Base-by-base conservation (phyloP, 2,329 filamentous ascomycete species). In the Aspergillus sp. region DNA sequence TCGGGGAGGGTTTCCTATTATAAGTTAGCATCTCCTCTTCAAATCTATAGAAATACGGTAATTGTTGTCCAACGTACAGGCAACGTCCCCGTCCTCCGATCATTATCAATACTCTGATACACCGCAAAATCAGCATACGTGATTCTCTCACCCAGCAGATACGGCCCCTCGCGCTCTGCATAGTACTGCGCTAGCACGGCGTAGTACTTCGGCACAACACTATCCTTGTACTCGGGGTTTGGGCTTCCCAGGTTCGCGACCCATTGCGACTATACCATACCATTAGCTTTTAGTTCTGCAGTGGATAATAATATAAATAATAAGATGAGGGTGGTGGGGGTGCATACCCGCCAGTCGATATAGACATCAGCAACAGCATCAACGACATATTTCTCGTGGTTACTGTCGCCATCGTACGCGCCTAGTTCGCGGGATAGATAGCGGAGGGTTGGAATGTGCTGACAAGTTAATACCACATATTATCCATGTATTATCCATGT, bases 101-200 rank as follows among this genome's bases (percentile, higher is more conserved):
- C 51, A 19, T 53, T 53, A 46, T 53, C 51, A 39, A 53, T 46
- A 3, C 27, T 27, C 51, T 53, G 51, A 19, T 46, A 53, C 11
- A 53, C 41, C 41, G 51, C 51, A 27, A 53, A 53, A 53, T 53
- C 51, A 0, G 17, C 51, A 46, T 53, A 53, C 2, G 51, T 53
- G 14, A 53, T 15, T 15, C 17, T 44, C 8, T 53, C 51, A 0
- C 51, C 51, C 0, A 53, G 41, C 31, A 53, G 12, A 27, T 53
- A 53, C 31, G 51, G 51, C 9, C 51, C 51, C 6, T 4, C 4
- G 1, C 31, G 27, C 2, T 53, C 51, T 6, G 41, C 4, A 6
- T 53, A 53, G 41, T 53, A 53, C 43, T 53, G 27, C 3, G 27
- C 51, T 4, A 53, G 4, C 4, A 53, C 7, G 6, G n/a, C 7